Evolutionary conservation across 345 rosid species (phyloP).

Genomic region (Salix purpurea): DNA sequence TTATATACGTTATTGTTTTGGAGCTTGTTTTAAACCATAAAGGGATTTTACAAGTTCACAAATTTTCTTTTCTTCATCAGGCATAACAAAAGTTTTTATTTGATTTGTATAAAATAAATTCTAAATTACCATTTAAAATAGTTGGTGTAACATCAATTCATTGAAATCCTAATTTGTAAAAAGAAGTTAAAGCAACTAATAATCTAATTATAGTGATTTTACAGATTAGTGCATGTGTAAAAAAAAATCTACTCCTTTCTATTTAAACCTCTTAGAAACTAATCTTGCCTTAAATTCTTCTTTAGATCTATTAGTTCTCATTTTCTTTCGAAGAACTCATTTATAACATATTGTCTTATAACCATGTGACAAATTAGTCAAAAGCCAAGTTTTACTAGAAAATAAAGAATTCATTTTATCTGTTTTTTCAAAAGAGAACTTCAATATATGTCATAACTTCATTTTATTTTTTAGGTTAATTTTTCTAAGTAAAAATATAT

Average conservation of each 20-base stretch:
- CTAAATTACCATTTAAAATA: background rate
- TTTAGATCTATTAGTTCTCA: background rate
- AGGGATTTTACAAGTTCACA: background rate
- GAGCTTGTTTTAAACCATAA: background rate
- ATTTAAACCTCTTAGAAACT: background rate
- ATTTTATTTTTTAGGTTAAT: background rate
- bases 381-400: background rate
- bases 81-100: background rate
- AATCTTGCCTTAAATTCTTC: constrained; percentile 1
- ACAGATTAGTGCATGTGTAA: background rate
- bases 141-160: background rate
- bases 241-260: background rate
- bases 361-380: background rate
- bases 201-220: background rate
- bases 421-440: background rate
- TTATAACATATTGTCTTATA: background rate
- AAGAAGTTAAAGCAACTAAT: background rate
- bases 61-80: background rate
- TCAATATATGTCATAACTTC: background rate
- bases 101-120: background rate
- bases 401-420: background rate
- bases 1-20: background rate
- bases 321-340: background rate
- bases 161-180: background rate
- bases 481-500: background rate